Evolutionary conservation across 306 rosid species (phyloP).

Genomic region (Rosa persica): DNA sequence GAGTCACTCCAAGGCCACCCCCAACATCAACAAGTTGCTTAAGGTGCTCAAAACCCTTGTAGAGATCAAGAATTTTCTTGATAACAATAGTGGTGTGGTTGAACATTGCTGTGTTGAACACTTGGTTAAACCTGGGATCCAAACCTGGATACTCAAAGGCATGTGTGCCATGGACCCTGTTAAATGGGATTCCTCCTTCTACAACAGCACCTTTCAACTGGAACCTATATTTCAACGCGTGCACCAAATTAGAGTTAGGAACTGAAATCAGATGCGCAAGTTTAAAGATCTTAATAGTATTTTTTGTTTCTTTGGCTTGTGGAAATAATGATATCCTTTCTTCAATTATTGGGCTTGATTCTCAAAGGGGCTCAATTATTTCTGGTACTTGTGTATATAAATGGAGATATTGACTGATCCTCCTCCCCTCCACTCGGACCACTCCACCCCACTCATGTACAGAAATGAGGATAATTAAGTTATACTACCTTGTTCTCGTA

Average conservation of each 20-base stretch:
- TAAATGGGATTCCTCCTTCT: slow-evolving; percentile 50
- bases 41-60: slow-evolving; percentile 44
- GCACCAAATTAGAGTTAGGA: not conserved
- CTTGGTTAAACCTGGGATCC: slow-evolving; percentile 39
- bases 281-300: not conserved
- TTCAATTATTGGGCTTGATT: too few relatives aligned
- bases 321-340: too few relatives aligned
- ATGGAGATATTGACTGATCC: too few relatives aligned
- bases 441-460: too few relatives aligned
- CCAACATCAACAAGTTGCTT: slow-evolving; percentile 60
- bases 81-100: slow-evolving; percentile 32
- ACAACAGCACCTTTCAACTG: slow-evolving; percentile 24
- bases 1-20: slow-evolving; percentile 50
- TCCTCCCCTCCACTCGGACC: too few relatives aligned
- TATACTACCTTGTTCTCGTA: too few relatives aligned
- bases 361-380: too few relatives aligned
- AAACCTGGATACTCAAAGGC: slow-evolving; percentile 34
- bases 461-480: too few relatives aligned
- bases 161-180: slow-evolving; percentile 39
- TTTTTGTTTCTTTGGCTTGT: too few relatives aligned
- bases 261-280: not conserved
- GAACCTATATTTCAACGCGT: slow-evolving; percentile 29
- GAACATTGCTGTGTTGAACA: slow-evolving; percentile 53
- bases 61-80: slow-evolving; percentile 37
- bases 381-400: too few relatives aligned